A percentile compares a stretch with the other conserved stretches of the same genome.
phyloP scores from a whole-genome alignment of 108 stramenopile species.

The Stephanodiscus minutulus region DNA sequence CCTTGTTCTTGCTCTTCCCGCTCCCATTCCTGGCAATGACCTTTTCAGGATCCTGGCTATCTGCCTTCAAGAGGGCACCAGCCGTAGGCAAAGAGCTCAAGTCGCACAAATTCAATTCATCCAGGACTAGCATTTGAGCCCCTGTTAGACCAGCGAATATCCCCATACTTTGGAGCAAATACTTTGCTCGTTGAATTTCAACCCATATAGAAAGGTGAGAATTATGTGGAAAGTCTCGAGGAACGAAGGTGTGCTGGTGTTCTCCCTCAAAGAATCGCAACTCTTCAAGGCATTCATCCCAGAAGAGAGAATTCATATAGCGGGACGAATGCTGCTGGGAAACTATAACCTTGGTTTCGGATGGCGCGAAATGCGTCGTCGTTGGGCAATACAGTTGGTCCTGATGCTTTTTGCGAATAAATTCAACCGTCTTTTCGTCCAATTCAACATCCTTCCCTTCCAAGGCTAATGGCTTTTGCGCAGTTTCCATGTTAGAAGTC shows the following conservation, averaged over 20 bases:
- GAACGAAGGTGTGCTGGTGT: conserved; percentile 40
- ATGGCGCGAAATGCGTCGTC: not conserved
- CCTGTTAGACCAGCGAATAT: conserved; percentile 30
- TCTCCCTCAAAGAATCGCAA: conserved; percentile 45
- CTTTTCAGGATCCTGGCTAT: not conserved
- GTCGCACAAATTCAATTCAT: conserved; percentile 32
- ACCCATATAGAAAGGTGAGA: conserved; percentile 27
- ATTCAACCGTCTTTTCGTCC: conserved; percentile 21
- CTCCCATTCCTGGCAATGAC: not conserved
- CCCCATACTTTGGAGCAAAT: conserved; percentile 27
- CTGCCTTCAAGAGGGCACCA: not conserved
- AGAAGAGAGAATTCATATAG: conserved; percentile 29
- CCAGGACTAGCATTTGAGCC: conserved; percentile 28
- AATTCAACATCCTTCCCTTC: conserved; percentile 10
- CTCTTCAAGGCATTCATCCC: conserved; percentile 48
- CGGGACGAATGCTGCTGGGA: conserved; percentile 10
- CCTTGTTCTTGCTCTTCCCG: conserved; percentile 3
- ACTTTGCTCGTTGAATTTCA: conserved; percentile 39
- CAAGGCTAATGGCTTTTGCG: conserved; percentile 1
- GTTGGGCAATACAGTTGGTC: conserved; percentile 14
- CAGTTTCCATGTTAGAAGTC: not conserved
- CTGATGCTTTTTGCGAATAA: conserved; percentile 22
- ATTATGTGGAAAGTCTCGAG: conserved; percentile 30
- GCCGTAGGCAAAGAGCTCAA: conserved; percentile 17
- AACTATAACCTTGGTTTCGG: not conserved